These are phyloP conservation scores for Eucalyptus pauciflora DNA, from an alignment of 345 rosid genomes.

Conservation along the genomic window DNA sequence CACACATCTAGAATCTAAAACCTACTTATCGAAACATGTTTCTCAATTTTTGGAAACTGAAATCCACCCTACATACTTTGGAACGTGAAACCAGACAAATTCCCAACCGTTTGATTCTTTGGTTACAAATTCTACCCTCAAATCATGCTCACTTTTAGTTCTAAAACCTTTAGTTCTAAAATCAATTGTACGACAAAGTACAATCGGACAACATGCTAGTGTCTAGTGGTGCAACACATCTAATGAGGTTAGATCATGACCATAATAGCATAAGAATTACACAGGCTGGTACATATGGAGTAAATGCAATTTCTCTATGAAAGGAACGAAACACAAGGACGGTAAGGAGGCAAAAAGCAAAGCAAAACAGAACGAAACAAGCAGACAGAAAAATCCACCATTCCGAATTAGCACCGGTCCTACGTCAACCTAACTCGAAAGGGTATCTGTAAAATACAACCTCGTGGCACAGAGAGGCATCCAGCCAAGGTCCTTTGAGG, in stretches of 20 bases:
- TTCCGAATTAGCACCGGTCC: constrained; percentile 45
- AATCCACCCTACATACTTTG: too few species aligned
- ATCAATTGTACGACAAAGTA: neutral
- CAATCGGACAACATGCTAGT: neutral
- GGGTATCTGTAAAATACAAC: constrained; percentile 38
- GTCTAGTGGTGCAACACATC: neutral
- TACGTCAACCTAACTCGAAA: constrained; percentile 23
- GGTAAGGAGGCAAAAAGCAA: neutral
- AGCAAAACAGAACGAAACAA: neutral
- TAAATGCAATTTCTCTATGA: neutral
- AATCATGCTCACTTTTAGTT: neutral
- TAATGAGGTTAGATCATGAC: neutral
- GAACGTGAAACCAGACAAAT: too few species aligned
- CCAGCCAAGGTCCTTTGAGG: constrained; percentile 19
- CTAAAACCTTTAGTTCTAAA: neutral
- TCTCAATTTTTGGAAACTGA: too few species aligned
- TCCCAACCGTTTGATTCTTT: too few species aligned
- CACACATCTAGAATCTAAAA: too few species aligned
- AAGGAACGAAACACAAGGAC: neutral
- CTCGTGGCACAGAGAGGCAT: constrained; percentile 40
- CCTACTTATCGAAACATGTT: too few species aligned
- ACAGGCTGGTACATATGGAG: neutral
- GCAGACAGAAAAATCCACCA: neutral
- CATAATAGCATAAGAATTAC: neutral
- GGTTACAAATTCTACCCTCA: too few species aligned